These are phyloP conservation scores for Inga leiocalycina DNA, from an alignment of 306 rosid species.

Conservation along the genomic window DNA sequence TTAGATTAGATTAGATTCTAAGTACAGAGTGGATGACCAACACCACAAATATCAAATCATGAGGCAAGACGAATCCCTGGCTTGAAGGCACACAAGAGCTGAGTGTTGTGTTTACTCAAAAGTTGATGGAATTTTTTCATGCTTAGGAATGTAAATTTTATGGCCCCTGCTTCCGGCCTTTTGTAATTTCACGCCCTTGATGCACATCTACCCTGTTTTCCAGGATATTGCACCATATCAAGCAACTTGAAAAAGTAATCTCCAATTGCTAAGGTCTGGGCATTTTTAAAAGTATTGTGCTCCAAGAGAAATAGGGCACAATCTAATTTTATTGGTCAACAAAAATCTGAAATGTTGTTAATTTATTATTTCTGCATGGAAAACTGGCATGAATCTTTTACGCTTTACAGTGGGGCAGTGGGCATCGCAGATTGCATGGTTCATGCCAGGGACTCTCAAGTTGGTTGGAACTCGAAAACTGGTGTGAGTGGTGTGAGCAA, in stretches of 20 bases:
- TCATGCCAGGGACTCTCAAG: background rate
- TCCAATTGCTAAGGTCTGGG: background rate
- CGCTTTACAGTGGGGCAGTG: too few relatives aligned
- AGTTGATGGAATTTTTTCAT: background rate
- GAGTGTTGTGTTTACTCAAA: background rate
- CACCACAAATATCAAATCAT: background rate
- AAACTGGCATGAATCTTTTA: too few relatives aligned
- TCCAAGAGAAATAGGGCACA: background rate
- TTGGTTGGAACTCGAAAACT: background rate
- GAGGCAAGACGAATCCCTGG: background rate
- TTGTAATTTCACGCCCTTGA: background rate
- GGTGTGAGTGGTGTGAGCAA: background rate
- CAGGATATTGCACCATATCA: background rate
- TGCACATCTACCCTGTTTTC: background rate
- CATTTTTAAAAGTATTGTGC: background rate
- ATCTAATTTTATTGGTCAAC: background rate
- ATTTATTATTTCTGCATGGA: background rate
- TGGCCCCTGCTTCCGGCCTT: background rate
- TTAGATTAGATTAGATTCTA: background rate
- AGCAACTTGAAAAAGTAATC: background rate
- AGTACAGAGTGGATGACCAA: background rate
- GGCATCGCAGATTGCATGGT: background rate
- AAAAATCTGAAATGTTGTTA: background rate
- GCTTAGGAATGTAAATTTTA: background rate
- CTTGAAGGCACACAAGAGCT: background rate